Evolutionary conservation across 2,329 filamentous ascomycete genomes (phyloP), one percentile per base, ranked within the genome.

Genomic region (Ceratocystis alfenasii): DNA sequence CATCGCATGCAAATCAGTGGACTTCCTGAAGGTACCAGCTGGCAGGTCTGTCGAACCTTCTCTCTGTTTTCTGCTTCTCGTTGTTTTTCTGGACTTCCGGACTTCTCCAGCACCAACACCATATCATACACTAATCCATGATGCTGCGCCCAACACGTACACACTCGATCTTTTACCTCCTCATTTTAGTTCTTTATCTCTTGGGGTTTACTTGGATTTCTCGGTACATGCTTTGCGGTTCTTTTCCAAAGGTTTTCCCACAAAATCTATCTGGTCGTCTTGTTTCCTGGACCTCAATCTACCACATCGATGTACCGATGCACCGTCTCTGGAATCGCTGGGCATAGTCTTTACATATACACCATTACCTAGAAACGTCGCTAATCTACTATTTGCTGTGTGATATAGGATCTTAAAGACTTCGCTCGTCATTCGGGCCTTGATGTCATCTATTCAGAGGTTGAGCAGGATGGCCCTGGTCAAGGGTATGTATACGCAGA

Each of bases 361-460:
- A n/a, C 5, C 28, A 20, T 36, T 17, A 36, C 28, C 28, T 7
- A 17, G 30, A 25, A n/a, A 64, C 22, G 22, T 15, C 30, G 41
- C n/a, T 63, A 46, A 36, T 25, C 33, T 64, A 5, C 8, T 7
- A 25, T 20, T 17, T 62, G 1, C 17, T 25, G 70, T 71, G 68
- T 68, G 70, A 73, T 72, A 72, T 91, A 99, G 94, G 94, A 99
- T 78, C 86, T 99, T 65, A 99, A 99, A 89, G 94, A 99, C 77
- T 99, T 99, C 78, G 94, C 94, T 69, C 91, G 94, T 75, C 90
- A 95, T 77, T 95, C 93, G 76, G 91, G 91, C 77, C 84, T 96
- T 77, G 94, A 97, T 76, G 94, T 99, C 70, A 94, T 99, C 73
- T 99, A 96, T 76, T 96, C 92, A 70, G 94, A 99, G 79, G 95